Evolutionary conservation across 2,329 filamentous ascomycete species (phyloP), one percentile per base, ranked within the genome.

Genomic region (Xylaria sp.): DNA sequence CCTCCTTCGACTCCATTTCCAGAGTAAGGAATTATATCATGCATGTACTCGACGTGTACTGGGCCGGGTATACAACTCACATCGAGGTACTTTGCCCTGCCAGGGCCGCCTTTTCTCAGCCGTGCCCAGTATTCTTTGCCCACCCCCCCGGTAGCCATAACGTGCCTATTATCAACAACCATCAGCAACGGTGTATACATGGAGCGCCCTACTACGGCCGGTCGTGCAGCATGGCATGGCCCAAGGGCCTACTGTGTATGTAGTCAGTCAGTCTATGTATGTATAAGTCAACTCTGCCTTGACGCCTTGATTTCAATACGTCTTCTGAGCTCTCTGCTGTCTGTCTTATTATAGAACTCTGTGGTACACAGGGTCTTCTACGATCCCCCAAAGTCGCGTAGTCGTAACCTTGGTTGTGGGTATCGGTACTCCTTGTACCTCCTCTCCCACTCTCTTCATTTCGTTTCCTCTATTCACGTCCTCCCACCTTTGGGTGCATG

Each of bases 81-180:
- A 40, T 60, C 60, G 53, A 63, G 33, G 62, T 64, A 64, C 54
- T 41, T n/a, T 60, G 13, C 35, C 44, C 54, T 62, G 54, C n/a
- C 57, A 63, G 63, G 63, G 57, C 53, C 63, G 56, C 63, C 54
- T 21, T 48, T 58, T 55, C 60, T 65, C 63, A 65, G 63, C 63
- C 60, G 63, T 65, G 63, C 63, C 60, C 27, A 57, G 56, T 41
- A 48, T 56, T 58, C 19, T 23, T 7, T 52, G 7, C 41, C 7
- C 60, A 60, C 60, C 48, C 60, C 62, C 60, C 63, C 15, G 51
- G 63, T 63, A 60, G 53, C 27, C 52, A 3, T 60, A 60, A n/a
- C 4, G 47, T 47, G 43, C 40, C 60, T 54, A 52, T 58, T 48
- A 60, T 57, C 52, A 49, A 59, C 46, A 27, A 47, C 35, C 47